Percentiles rank a stretch among this genome's conserved stretches.
These are phyloP conservation scores for Leptographium procerum DNA, from an alignment of 2,329 filamentous ascomycete genomes.

Conservation along the genomic window DNA sequence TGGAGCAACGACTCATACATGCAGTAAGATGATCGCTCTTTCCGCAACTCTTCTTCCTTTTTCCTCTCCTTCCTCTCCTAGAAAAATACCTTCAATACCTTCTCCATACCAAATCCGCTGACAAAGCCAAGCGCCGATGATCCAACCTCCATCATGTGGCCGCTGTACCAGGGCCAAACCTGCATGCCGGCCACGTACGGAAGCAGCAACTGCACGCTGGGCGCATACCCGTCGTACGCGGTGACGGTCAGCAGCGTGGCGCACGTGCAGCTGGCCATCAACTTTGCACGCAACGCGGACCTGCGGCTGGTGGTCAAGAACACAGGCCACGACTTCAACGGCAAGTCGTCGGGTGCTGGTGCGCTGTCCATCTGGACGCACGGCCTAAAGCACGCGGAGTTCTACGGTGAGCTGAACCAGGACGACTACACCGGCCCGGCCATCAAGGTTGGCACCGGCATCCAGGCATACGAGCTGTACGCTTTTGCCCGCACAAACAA, in stretches of 20 bases:
- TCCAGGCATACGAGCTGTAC: slow-evolving; percentile 39
- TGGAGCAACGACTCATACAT: slow-evolving; percentile 23
- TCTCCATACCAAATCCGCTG: background rate
- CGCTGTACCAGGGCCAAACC: slow-evolving; percentile 26
- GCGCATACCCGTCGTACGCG: slow-evolving; percentile 30
- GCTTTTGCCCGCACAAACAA: slow-evolving; percentile 32
- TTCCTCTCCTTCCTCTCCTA: background rate
- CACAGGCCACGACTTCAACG: slow-evolving; percentile 41
- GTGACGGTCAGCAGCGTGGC: slow-evolving; percentile 29
- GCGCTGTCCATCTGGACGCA: slow-evolving; percentile 25
- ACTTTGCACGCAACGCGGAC: slow-evolving; percentile 33
- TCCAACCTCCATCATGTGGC: slow-evolving; percentile 29
- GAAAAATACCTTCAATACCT: too few species aligned
- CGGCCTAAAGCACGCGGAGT: slow-evolving; percentile 21
- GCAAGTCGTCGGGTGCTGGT: slow-evolving; percentile 25
- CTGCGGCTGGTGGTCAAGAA: slow-evolving; percentile 39
- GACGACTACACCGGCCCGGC: slow-evolving; percentile 14
- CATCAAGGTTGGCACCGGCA: slow-evolving; percentile 38
- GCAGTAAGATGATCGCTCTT: slow-evolving; percentile 19
- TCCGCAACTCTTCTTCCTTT: background rate
- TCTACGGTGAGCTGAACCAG: slow-evolving; percentile 31
- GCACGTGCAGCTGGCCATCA: slow-evolving; percentile 34
- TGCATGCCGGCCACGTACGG: slow-evolving; percentile 19
- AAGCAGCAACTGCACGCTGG: slow-evolving; percentile 17
- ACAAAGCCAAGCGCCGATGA: slow-evolving; percentile 15